Base-by-base conservation (phyloP, 1,284 basidiomycete species). In the Pascua sp. region DNA sequence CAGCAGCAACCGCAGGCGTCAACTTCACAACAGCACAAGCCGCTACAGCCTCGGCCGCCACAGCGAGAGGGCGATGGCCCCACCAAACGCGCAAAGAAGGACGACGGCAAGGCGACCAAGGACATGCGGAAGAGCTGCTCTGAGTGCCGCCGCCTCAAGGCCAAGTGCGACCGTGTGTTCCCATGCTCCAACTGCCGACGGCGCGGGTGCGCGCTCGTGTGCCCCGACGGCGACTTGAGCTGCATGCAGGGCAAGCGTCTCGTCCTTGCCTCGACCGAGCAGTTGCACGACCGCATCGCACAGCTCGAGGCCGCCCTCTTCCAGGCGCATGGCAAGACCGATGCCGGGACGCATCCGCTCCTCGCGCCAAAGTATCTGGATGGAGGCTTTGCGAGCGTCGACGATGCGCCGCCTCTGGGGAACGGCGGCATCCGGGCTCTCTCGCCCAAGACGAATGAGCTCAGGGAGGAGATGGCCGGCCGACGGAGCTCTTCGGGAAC, bases 161-260 rank as follows among this genome's bases (percentile, higher is more conserved):
- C 71, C 11, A 75, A 75, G 51, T 75, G 73, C 53, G 73, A 75
- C 51, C 61, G 71, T 38, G 63, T 66, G 16, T 73, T 75, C 48
- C 73, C 73, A 1, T 75, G 73, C 51, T 73, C 71, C 9, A 75
- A 73, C 53, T 75, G 73, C 57, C 68, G 71, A 46, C 57, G 71
- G 47, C 56, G 72, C 55, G 73, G 73, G 11, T 75, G 73, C 49
- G 72, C 73, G 3, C 44, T 72, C 7, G 70, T 71, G 8, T 75
- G 73, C 49, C 73, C 73, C 1, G 73, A 75, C 53, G 71, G 71
- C 2, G 72, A 74, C 57, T 58, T 75, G n/a, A 69, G 68, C 44
- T 73, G 72, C 53, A 75, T 75, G 73, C 70, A 73, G 47, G 73
- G 73, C 18, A 75, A 75, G 49, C 64, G 73, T 37, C 59, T 75